Evolutionary conservation across 495 filamentous ascomycete genomes (phyloP).

Genomic region (Aspergillus ellipticus): DNA sequence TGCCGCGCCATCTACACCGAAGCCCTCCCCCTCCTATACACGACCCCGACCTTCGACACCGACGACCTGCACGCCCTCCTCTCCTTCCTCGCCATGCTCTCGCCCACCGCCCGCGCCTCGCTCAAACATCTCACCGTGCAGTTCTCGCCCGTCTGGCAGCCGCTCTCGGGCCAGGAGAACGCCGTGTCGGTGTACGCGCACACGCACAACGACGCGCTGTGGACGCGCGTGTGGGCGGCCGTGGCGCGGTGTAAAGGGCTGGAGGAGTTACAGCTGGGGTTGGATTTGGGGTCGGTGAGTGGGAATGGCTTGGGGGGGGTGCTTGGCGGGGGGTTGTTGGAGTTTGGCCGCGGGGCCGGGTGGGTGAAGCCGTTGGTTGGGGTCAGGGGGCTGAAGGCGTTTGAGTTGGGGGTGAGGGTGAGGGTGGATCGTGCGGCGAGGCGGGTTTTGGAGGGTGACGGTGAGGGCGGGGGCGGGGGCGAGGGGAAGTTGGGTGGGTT

Average conservation of each 20-base stretch:
- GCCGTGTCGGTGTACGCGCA: neutral
- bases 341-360: neutral
- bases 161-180: neutral
- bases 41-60: constrained; percentile 29
- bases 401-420: constrained; percentile 40
- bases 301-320: neutral
- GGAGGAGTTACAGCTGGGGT: neutral
- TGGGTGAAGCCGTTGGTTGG: constrained; percentile 34
- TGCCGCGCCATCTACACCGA: constrained; percentile 44
- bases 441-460: constrained; percentile 23
- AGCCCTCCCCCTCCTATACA: constrained; percentile 30
- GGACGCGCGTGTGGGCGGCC: neutral
- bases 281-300: neutral
- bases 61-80: constrained; percentile 44
- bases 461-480: neutral
- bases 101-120: constrained; percentile 10
- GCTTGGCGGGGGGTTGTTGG: neutral
- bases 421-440: constrained; percentile 31
- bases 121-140: constrained; percentile 10
- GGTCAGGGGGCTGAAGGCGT: constrained; percentile 29
- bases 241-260: neutral
- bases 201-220: neutral
- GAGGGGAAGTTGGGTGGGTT: neutral
- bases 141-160: neutral
- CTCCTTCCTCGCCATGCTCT: constrained; percentile 28